Conservation (phyloP, 2,329 filamentous ascomycete species). For the Colletotrichum brevisporum region DNA sequence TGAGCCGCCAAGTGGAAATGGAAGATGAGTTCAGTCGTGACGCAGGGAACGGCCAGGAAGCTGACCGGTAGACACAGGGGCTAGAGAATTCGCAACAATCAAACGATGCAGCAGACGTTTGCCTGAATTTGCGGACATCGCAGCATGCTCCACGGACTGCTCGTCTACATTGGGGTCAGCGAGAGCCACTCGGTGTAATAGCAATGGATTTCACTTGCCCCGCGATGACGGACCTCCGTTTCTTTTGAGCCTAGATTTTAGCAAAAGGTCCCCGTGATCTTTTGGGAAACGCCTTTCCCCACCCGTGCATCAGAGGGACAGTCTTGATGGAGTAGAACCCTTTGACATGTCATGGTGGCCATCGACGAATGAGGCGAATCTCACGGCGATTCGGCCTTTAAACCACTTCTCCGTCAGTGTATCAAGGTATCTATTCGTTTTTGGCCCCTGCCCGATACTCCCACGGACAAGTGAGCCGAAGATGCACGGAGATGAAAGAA, state of each 20-base stretch:
- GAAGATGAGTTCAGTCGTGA: neutral
- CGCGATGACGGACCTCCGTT: neutral
- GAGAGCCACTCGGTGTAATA: neutral
- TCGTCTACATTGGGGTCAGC: neutral
- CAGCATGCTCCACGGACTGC: neutral
- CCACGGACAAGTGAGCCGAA: constrained; percentile 7
- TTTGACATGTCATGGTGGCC: constrained; percentile 9
- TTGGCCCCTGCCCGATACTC: neutral
- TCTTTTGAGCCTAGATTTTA: constrained; percentile 1
- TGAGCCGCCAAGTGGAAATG: neutral
- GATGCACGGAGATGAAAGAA: neutral
- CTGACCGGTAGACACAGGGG: neutral
- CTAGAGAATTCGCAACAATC: neutral
- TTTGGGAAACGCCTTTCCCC: constrained; percentile 6
- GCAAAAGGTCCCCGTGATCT: neutral
- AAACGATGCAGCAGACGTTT: neutral
- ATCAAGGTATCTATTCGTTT: constrained; percentile 9
- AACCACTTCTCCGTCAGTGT: constrained; percentile 22
- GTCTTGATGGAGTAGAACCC: constrained; percentile 9
- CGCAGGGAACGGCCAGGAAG: neutral
- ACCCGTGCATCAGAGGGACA: constrained; percentile 16
- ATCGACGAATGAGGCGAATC: constrained; percentile 6
- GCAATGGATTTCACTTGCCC: neutral
- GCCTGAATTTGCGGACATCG: neutral
- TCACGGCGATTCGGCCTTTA: constrained; percentile 20